Conservation (phyloP, 1,139 yeast genomes). For the Pichia sp. region DNA sequence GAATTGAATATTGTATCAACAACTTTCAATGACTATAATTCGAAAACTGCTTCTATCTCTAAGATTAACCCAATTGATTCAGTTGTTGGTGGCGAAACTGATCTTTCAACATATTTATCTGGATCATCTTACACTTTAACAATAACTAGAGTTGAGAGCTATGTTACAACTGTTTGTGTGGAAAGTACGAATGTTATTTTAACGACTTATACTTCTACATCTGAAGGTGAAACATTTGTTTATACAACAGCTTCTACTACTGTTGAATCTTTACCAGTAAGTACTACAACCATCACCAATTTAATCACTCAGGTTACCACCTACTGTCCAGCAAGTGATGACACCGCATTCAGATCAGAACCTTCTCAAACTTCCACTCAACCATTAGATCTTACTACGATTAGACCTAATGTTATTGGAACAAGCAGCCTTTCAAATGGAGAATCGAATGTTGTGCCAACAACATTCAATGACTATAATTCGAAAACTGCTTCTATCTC, state of each 20-base stretch:
- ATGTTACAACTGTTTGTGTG: neutral
- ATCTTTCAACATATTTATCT: neutral
- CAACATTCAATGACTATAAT: too few relatives aligned
- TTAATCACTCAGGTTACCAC: neutral
- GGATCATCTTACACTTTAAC: slow-evolving; percentile 9
- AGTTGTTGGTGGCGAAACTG: neutral
- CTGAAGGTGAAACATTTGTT: neutral
- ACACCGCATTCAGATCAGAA: neutral
- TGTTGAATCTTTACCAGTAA: neutral
- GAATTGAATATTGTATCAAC: too few relatives aligned
- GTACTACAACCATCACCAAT: neutral
- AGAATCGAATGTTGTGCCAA: too few relatives aligned
- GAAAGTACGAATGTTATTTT: neutral
- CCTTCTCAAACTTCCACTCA: too few relatives aligned
- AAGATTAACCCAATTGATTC: neutral
- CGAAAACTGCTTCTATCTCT: too few relatives aligned
- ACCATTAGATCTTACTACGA: too few relatives aligned
- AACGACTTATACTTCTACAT: neutral
- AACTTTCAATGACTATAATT: too few relatives aligned
- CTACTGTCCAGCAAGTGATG: slow-evolving; percentile 3
- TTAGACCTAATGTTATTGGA: too few relatives aligned
- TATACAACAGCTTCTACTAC: neutral
- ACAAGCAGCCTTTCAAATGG: too few relatives aligned
- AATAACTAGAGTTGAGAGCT: slow-evolving; percentile 1
- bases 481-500: too few relatives aligned